A percentile compares a stretch with the other conserved stretches of the same genome.
phyloP scores from a whole-genome alignment of 2,329 filamentous ascomycete species.

The Sclerotinia nivalis region DNA sequence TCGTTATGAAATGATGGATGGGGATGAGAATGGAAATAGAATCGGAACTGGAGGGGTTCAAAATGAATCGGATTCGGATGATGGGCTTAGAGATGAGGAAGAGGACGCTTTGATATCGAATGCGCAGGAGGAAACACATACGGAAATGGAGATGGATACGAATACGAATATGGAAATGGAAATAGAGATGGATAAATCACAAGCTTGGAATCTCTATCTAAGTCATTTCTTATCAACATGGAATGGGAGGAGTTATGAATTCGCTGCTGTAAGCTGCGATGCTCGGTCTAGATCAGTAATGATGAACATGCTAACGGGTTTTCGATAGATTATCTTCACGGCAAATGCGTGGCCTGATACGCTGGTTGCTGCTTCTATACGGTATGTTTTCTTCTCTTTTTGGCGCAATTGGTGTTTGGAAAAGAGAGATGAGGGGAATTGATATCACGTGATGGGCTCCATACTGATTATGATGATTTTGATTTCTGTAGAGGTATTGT shows the following conservation, averaged over 20 bases:
- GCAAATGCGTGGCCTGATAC: conserved; percentile 50
- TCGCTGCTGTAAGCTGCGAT: conserved; percentile 34
- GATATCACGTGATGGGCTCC: conserved; percentile 24
- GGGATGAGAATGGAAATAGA: background rate
- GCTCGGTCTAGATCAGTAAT: conserved; percentile 51
- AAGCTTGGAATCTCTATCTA: conserved; percentile 48
- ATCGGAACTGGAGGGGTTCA: background rate
- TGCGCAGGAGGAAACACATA: background rate
- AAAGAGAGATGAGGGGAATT: background rate
- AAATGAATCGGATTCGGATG: background rate
- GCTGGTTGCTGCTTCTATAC: conserved; percentile 44
- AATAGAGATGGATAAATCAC: conserved; percentile 31
- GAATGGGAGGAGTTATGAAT: conserved; percentile 53
- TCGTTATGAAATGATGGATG: background rate
- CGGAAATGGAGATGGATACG: background rate
- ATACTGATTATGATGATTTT: conserved; percentile 8
- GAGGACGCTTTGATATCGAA: background rate
- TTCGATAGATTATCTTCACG: conserved; percentile 52
- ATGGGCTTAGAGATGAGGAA: background rate
- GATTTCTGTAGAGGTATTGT: conserved; percentile 40
- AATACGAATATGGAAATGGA: background rate
- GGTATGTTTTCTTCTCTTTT: conserved; percentile 38
- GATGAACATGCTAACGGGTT: conserved; percentile 31
- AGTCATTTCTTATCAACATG: conserved; percentile 58
- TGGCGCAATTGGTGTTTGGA: background rate